These are phyloP conservation scores for Phytopythium chamaehyphon DNA, from an alignment of 352 stramenopile species.

Conservation along the genomic window DNA sequence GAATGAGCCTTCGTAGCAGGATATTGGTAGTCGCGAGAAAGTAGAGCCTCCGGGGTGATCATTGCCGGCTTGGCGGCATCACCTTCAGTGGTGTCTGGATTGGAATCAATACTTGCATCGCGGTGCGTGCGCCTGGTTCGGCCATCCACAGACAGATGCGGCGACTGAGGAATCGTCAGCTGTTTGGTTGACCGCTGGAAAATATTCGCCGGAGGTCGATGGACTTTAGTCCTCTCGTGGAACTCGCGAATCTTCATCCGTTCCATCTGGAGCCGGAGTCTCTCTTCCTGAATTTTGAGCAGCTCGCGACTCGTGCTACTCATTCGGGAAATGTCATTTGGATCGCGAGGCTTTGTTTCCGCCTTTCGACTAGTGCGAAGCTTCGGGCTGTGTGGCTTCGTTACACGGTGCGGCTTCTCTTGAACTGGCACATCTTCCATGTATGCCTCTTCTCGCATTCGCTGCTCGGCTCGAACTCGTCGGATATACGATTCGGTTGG, in stretches of 20 bases:
- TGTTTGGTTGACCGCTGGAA: conserved; percentile 78
- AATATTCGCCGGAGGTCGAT: conserved; percentile 59
- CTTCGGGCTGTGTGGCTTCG: conserved; percentile 44
- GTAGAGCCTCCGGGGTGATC: conserved; percentile 33
- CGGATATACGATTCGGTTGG: conserved; percentile 63
- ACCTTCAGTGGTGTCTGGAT: conserved; percentile 12
- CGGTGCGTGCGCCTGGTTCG: conserved; percentile 37
- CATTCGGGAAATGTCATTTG: conserved; percentile 47
- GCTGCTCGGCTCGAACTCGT: conserved; percentile 58
- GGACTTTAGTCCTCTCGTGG: conserved; percentile 64
- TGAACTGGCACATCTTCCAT: conserved; percentile 34
- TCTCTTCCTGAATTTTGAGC: conserved; percentile 73
- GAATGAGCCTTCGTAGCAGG: conserved; percentile 4
- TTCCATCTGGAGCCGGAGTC: conserved; percentile 58
- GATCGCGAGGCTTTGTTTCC: conserved; percentile 18
- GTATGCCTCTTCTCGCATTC: conserved; percentile 38
- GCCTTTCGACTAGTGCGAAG: conserved; percentile 24
- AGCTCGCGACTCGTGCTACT: conserved; percentile 77
- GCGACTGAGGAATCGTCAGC: conserved; percentile 72
- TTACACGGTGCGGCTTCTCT: conserved; percentile 48
- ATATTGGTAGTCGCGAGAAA: conserved; percentile 29
- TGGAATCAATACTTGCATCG: conserved; percentile 12
- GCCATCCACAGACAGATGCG: conserved; percentile 55
- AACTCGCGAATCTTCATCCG: conserved; percentile 76
- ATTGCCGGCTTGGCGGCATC: conserved; percentile 6